A percentile compares a stretch with the other conserved stretches of the same genome.
Evolutionary conservation across 2,329 filamentous ascomycete species (phyloP).

Genomic region (Simplicillium aogashimaense): DNA sequence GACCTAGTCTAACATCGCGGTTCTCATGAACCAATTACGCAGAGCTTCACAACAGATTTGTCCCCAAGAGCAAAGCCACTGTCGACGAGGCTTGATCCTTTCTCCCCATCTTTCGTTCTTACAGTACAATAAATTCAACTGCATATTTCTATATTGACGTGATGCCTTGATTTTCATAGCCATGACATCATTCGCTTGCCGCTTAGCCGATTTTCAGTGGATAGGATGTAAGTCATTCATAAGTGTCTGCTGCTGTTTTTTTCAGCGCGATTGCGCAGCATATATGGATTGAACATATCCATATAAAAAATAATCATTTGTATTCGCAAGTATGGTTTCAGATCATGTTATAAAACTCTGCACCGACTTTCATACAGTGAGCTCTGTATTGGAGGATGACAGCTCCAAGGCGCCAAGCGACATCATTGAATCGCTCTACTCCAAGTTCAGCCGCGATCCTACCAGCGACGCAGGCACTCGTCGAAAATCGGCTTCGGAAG

Average conservation of each 20-base stretch:
- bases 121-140: too few relatives aligned
- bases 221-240: too few relatives aligned
- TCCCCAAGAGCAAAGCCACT: too few relatives aligned
- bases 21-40: too few relatives aligned
- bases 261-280: neutral
- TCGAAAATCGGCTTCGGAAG: constrained; percentile 12
- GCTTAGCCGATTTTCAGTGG: too few relatives aligned
- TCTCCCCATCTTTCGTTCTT: too few relatives aligned
- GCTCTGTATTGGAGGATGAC: constrained; percentile 42
- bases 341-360: constrained; percentile 38
- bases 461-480: constrained; percentile 5
- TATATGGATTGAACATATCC: neutral
- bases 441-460: constrained; percentile 11
- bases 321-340: constrained; percentile 15
- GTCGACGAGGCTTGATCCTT: too few relatives aligned
- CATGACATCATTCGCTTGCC: too few relatives aligned
- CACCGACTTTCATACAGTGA: constrained; percentile 43
- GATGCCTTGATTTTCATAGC: too few relatives aligned
- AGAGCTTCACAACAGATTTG: too few relatives aligned
- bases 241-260: neutral
- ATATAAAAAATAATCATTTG: neutral
- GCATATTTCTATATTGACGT: too few relatives aligned
- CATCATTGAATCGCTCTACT: constrained; percentile 47
- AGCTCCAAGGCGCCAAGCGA: constrained; percentile 41
- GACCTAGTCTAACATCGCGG: too few relatives aligned